These are phyloP conservation scores for Colletotrichum limetticola DNA, from an alignment of 2,329 filamentous ascomycete genomes.

Conservation along the genomic window DNA sequence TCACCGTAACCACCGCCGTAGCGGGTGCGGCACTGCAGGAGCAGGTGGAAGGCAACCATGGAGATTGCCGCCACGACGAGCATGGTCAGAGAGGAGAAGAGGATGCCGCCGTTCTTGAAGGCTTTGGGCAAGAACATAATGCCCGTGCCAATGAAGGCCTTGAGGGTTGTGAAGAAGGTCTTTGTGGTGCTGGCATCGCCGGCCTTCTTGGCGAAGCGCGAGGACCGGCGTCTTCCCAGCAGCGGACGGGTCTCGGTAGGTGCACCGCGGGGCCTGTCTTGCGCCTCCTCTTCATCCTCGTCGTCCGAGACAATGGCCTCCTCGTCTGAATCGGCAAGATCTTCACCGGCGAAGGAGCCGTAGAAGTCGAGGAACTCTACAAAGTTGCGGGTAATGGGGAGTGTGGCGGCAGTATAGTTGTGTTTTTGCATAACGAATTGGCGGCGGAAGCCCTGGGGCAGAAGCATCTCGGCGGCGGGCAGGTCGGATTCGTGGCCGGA, in stretches of 20 bases:
- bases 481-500: conserved; percentile 36
- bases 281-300: conserved; percentile 55
- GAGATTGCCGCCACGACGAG: conserved; percentile 73
- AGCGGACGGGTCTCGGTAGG: conserved; percentile 69
- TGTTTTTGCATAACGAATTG: conserved; percentile 54
- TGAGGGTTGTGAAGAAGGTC: conserved; percentile 82
- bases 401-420: conserved; percentile 32
- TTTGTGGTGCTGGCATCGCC: conserved; percentile 76
- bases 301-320: conserved; percentile 62
- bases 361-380: conserved; percentile 82
- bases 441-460: conserved; percentile 54
- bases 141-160: conserved; percentile 82
- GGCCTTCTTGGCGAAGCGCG: conserved; percentile 49
- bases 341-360: conserved; percentile 81
- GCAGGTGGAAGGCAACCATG: conserved; percentile 76
- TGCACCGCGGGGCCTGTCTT: conserved; percentile 24
- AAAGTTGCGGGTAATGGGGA: conserved; percentile 75
- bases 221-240: conserved; percentile 64
- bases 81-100: conserved; percentile 78
- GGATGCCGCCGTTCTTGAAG: conserved; percentile 80
- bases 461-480: conserved; percentile 35
- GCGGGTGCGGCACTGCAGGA: conserved; percentile 72
- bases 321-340: conserved; percentile 68
- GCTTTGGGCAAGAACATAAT: conserved; percentile 87
- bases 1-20: conserved; percentile 81